Base-by-base conservation (phyloP, 169 alveolate species). In the Cryptosporidium muris region DNA sequence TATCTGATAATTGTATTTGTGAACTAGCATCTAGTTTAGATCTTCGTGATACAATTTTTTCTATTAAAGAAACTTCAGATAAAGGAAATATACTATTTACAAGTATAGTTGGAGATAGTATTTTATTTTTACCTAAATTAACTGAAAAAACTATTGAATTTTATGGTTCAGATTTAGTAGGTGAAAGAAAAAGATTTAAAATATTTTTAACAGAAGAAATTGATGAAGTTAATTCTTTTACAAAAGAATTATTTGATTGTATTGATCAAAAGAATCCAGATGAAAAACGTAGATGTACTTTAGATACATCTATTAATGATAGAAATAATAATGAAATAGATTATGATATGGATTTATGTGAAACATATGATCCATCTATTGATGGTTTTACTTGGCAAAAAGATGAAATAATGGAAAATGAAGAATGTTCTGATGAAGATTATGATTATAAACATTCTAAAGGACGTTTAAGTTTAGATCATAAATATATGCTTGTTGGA, bases 401-500 rank as follows among this genome's bases (percentile, higher is more conserved):
- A 52, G 81, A 62, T 42, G 51, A 66, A 62, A 66, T 66, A 66
- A 64, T 64, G 80, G 65, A 51, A 7, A 43, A 43, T 58, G 85
- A 74, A 38, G 36, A 16, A 8, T 49, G 37, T 1, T 2, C 8
- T 14, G 47, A 51, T 58, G 16, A 48, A 6, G 66, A 60, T 0
- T 4, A 58, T 60, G 82, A 67, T 52, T 3, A 51, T 2, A 51
- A 38, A n/a, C 40, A 63, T 34, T 58, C 85, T 48, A 54, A 66
- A n/a, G 45, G 48, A 12, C 54, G 85, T 40, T 45, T 36, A n/a
- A 53, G 47, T 38, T 81, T 81, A 49, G 63, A 56, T 14, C 89
- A 81, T 16, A 81, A 67, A 81, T 81, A 66, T 52, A 67, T 81
- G 89, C 16, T 66, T 42, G 62, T 81, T 38, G 89, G 89, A 38